Conservation (phyloP, 805 yeast species). For the Candida multigemmis region DNA sequence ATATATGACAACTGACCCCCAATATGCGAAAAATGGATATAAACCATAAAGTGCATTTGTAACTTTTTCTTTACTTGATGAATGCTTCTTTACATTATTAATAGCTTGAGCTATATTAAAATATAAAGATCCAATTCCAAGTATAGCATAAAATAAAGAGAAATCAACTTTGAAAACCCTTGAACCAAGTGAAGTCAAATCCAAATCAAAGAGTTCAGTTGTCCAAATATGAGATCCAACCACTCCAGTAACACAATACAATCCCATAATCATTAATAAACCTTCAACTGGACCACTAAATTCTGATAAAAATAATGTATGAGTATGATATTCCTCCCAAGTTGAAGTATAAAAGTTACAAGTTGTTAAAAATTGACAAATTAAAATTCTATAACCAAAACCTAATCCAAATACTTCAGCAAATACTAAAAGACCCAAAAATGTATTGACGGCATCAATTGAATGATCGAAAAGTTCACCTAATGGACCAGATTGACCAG, state of each 20-base stretch:
- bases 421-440: slow-evolving; percentile 67
- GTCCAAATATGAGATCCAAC: slow-evolving; percentile 68
- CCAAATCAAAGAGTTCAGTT: slow-evolving; percentile 27
- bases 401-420: slow-evolving; percentile 75
- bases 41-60: slow-evolving; percentile 47
- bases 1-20: slow-evolving; percentile 38
- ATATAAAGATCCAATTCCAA: slow-evolving; percentile 46
- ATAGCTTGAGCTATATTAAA: slow-evolving; percentile 66
- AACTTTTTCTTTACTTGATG: slow-evolving; percentile 19
- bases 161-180: slow-evolving; percentile 25
- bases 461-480: slow-evolving; percentile 96
- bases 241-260: slow-evolving; percentile 56
- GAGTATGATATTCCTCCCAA: slow-evolving; percentile 95
- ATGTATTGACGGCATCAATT: slow-evolving; percentile 63
- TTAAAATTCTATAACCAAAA: slow-evolving; percentile 46
- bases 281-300: slow-evolving; percentile 97
- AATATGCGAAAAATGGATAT: slow-evolving; percentile 57
- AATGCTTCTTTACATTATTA: slow-evolving; percentile 45
- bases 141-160: slow-evolving; percentile 33
- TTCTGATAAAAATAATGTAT: slow-evolving; percentile 63
- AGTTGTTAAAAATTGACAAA: slow-evolving; percentile 65
- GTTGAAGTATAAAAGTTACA: slow-evolving; percentile 83
- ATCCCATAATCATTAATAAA: slow-evolving; percentile 49
- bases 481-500: slow-evolving; percentile 90
- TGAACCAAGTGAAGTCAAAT: slow-evolving; percentile 26